phyloP scores from a whole-genome alignment of 2,329 filamentous ascomycete species.

The Grosmannia serpens region DNA sequence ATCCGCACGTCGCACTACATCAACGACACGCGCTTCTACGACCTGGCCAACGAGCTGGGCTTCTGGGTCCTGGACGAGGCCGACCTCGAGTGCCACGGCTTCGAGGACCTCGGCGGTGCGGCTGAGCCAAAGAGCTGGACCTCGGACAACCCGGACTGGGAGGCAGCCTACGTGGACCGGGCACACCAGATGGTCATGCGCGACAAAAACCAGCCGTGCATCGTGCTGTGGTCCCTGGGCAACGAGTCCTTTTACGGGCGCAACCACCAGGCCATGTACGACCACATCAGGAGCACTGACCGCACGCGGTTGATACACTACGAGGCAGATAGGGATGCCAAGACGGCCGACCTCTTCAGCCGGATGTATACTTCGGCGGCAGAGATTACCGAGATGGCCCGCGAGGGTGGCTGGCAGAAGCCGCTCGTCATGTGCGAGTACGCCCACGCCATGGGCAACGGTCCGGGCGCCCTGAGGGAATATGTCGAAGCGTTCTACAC shows the following conservation, averaged over 20 bases:
- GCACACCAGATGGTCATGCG: constrained; percentile 52
- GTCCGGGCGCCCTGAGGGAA: constrained; percentile 56
- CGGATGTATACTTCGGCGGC: too few relatives aligned
- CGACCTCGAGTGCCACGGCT: constrained; percentile 42
- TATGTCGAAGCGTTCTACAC: constrained; percentile 54
- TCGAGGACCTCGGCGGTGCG: constrained; percentile 29
- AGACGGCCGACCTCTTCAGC: constrained; percentile 23
- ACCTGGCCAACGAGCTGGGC: constrained; percentile 53
- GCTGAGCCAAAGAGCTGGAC: constrained; percentile 46
- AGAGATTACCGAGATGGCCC: constrained; percentile 22
- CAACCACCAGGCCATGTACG: constrained; percentile 58
- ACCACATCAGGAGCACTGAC: constrained; percentile 47
- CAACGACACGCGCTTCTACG: constrained; percentile 47
- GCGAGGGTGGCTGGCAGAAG: constrained; percentile 36
- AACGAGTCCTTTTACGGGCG: constrained; percentile 63
- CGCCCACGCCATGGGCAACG: constrained; percentile 61
- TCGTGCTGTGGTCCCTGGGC: constrained; percentile 63
- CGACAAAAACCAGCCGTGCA: constrained; percentile 59
- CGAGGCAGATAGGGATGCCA: constrained; percentile 49
- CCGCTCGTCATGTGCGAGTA: constrained; percentile 50
- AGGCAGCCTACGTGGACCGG: constrained; percentile 55
- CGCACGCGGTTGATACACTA: constrained; percentile 51
- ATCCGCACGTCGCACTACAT: constrained; percentile 59
- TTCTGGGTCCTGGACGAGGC: constrained; percentile 47
- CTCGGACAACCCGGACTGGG: constrained; percentile 49